Evolutionary conservation across 305 asterid genomes (phyloP).

Genomic region (Nicotiana rustica): DNA sequence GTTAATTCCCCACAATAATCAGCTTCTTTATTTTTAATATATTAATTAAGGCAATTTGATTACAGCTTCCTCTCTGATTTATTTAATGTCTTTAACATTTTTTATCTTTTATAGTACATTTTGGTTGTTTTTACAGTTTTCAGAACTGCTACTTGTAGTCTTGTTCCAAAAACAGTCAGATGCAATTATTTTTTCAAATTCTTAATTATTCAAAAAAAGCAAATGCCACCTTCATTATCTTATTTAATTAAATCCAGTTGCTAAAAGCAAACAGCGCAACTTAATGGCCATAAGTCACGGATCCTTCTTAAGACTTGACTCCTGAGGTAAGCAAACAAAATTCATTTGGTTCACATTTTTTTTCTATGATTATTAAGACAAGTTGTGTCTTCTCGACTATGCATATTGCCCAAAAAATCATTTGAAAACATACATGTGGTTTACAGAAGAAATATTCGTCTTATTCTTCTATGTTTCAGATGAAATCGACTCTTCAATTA

Average conservation of each 20-base stretch:
- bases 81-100: not conserved
- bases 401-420: not conserved
- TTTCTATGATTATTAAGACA: not conserved
- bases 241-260: not conserved
- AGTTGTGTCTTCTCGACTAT: not conserved
- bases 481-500: no score
- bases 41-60: not conserved
- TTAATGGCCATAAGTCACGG: slow-evolving; percentile 22
- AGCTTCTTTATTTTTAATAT: not conserved
- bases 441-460: not conserved
- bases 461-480: not conserved
- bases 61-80: slow-evolving; percentile 18
- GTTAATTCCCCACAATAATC: not conserved
- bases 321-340: slow-evolving; percentile 2
- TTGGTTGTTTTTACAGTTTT: no score
- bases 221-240: slow-evolving; percentile 5
- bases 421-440: not conserved
- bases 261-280: not conserved
- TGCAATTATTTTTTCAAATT: not conserved
- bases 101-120: no score
- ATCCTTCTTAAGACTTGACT: not conserved
- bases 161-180: not conserved
- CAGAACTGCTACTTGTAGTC: not conserved
- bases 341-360: not conserved
- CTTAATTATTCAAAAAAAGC: not conserved